Base-by-base conservation (phyloP, 2,329 filamentous ascomycete species). In the Neonectria ditissima region DNA sequence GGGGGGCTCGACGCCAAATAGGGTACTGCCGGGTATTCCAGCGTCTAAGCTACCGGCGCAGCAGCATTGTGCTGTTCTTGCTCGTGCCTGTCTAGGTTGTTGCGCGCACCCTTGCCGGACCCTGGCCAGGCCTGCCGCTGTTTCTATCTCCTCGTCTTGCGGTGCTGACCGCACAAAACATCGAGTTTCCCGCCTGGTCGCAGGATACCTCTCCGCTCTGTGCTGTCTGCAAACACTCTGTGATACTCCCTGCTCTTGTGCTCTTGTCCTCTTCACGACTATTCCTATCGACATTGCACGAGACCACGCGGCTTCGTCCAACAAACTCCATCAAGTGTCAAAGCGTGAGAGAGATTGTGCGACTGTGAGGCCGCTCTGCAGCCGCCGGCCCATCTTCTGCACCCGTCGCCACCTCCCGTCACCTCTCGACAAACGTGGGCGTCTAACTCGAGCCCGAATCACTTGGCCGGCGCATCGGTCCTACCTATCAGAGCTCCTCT, bases 401-500 rank as follows among this genome's bases (percentile, higher is more conserved):
- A 51, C 37, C 53, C 22, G 54, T 54, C 60, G 43, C 56, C 48
- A 47, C 56, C 30, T 54, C 26, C 55, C 43, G 48, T 63, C 60
- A 58, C 60, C 53, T 54, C 57, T 32, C 59, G 37, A 60, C 44
- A n/a, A 63, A 54, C 56, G 61, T 65, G 69, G 73, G 75, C 75
- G 72, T 75, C 72, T 71, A 70, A 66, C 65, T 59, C 57, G 62
- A 67, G 66, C 55, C 37, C 65, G 56, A 66, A 67, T 74, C 69
- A 71, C 69, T 65, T 48, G 55, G 63, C 54, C 64, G 65, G 67
- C 71, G 69, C 63, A 52, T 71, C 43, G 55, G 28, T 44, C 62
- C 71, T 72, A 39, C 74, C 74, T 76, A 76, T 76, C 74, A 75
- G 67, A 71, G 41, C 60, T 43, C 67, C 58, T 45, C 43, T 45